These are phyloP conservation scores for Apiotrichum montevideense DNA, from an alignment of 1,284 basidiomycete genomes.

Conservation along the genomic window DNA sequence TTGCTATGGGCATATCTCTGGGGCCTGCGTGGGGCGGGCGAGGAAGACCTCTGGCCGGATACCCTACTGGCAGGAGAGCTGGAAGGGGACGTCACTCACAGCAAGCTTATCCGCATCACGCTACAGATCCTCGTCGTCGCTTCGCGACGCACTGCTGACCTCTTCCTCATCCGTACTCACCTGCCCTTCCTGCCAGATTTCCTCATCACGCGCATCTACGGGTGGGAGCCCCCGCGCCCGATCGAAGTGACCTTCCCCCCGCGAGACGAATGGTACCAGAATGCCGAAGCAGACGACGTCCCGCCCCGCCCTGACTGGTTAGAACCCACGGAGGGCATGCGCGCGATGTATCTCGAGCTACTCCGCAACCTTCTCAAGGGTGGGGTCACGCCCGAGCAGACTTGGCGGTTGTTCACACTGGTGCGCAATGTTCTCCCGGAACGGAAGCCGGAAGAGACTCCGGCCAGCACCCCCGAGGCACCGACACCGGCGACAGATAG, in stretches of 20 bases:
- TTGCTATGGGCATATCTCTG: slow-evolving; percentile 37
- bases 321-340: slow-evolving; percentile 15
- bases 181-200: slow-evolving; percentile 33
- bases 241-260: slow-evolving; percentile 36
- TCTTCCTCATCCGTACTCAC: slow-evolving; percentile 23
- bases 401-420: slow-evolving; percentile 39
- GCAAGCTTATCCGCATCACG: slow-evolving; percentile 18
- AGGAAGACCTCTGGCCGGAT: not conserved
- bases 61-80: not conserved
- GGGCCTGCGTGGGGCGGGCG: slow-evolving; percentile 10
- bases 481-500: not conserved
- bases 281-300: slow-evolving; percentile 14
- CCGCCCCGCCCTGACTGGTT: slow-evolving; percentile 19
- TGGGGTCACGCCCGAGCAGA: slow-evolving; percentile 28
- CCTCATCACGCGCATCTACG: slow-evolving; percentile 33
- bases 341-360: slow-evolving; percentile 30
- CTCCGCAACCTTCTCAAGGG: slow-evolving; percentile 33
- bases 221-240: slow-evolving; percentile 21
- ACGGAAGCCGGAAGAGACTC: not conserved
- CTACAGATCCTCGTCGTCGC: slow-evolving; percentile 25
- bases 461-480: not conserved
- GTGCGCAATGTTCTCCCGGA: slow-evolving; percentile 25
- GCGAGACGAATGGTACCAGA: slow-evolving; percentile 29
- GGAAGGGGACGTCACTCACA: slow-evolving; percentile 2
- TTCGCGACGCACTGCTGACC: slow-evolving; percentile 14